Percentiles rank a stretch among this genome's conserved stretches.
These are phyloP conservation scores for Cadophora sp. DNA, from an alignment of 2,329 filamentous ascomycete genomes.

Conservation along the genomic window DNA sequence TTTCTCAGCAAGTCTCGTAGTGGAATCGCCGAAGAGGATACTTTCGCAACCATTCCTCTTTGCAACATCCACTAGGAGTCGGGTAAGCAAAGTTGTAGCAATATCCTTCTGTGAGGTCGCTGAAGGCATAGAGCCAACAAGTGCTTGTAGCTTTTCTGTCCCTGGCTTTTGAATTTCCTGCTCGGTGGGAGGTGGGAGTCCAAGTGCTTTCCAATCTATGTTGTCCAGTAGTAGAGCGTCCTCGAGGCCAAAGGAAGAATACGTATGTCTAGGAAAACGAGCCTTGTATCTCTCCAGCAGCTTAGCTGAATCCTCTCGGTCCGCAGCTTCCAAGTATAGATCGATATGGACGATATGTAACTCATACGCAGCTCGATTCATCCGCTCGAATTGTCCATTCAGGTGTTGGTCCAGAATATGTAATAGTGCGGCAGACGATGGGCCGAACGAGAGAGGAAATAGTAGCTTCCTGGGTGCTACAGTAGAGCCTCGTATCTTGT, in stretches of 20 bases:
- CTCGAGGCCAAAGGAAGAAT: slow-evolving; percentile 69
- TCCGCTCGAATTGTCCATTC: slow-evolving; percentile 67
- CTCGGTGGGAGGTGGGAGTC: slow-evolving; percentile 29
- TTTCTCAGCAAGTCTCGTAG: slow-evolving; percentile 85
- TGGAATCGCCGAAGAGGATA: slow-evolving; percentile 84
- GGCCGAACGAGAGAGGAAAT: slow-evolving; percentile 82
- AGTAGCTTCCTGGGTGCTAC: slow-evolving; percentile 60
- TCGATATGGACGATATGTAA: slow-evolving; percentile 63
- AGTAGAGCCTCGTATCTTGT: slow-evolving; percentile 55
- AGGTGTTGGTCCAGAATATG: slow-evolving; percentile 77
- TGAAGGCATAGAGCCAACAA: slow-evolving; percentile 68
- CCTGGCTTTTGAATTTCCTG: slow-evolving; percentile 30
- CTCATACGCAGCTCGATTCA: slow-evolving; percentile 70
- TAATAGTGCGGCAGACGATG: slow-evolving; percentile 79
- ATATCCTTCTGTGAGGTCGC: slow-evolving; percentile 80
- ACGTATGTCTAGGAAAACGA: slow-evolving; percentile 70
- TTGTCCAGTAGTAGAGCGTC: slow-evolving; percentile 60
- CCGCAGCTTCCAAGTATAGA: slow-evolving; percentile 40
- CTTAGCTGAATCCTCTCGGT: slow-evolving; percentile 40
- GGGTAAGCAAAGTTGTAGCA: slow-evolving; percentile 70
- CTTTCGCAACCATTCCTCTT: slow-evolving; percentile 66
- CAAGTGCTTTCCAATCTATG: slow-evolving; percentile 61
- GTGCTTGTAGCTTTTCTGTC: slow-evolving; percentile 51
- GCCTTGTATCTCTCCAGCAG: slow-evolving; percentile 56
- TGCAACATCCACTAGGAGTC: slow-evolving; percentile 73